phyloP scores from a whole-genome alignment of 1,284 basidiomycete genomes.

The Pseudozyma pruni region DNA sequence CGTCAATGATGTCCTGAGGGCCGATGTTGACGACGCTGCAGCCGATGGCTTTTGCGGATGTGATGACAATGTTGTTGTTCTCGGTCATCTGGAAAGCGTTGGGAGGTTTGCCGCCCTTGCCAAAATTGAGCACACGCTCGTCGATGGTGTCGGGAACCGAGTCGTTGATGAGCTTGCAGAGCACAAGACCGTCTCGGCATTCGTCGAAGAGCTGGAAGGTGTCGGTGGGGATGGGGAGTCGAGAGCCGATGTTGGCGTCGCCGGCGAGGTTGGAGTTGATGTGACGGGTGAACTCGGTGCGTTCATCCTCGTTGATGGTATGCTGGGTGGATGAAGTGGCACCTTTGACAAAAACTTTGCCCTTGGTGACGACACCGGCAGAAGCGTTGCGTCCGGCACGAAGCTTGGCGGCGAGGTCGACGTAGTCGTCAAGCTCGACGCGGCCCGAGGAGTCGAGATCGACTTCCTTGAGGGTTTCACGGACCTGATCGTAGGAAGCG shows the following conservation, averaged over 20 bases:
- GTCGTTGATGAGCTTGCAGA: slow-evolving; percentile 99
- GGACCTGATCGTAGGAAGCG: slow-evolving; percentile 63
- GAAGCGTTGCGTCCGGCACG: slow-evolving; percentile 70
- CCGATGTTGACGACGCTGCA: slow-evolving; percentile 99
- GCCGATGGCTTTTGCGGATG: slow-evolving; percentile 95
- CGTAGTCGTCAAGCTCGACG: slow-evolving; percentile 97
- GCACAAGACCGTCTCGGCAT: slow-evolving; percentile 89
- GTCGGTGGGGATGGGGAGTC: slow-evolving; percentile 93
- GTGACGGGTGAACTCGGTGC: slow-evolving; percentile 94
- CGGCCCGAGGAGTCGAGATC: slow-evolving; percentile 93
- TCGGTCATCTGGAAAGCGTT: slow-evolving; percentile 99
- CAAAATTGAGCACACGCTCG: slow-evolving; percentile 88
- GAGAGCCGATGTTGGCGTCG: slow-evolving; percentile 82
- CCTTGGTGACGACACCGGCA: slow-evolving; percentile 71
- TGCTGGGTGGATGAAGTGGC: slow-evolving; percentile 96
- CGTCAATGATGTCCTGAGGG: slow-evolving; percentile 89
- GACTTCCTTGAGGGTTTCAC: slow-evolving; percentile 89
- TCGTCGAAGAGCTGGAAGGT: slow-evolving; percentile 99
- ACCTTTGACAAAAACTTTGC: slow-evolving; percentile 93
- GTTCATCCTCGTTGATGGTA: slow-evolving; percentile 97
- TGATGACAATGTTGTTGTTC: slow-evolving; percentile 99
- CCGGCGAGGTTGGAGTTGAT: slow-evolving; percentile 92
- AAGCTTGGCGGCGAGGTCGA: slow-evolving; percentile 89
- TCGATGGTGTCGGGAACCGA: slow-evolving; percentile 99
- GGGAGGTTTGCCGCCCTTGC: slow-evolving; percentile 71